phyloP scores from a whole-genome alignment of 495 filamentous ascomycete genomes.

The Lichenothelia convexa region DNA sequence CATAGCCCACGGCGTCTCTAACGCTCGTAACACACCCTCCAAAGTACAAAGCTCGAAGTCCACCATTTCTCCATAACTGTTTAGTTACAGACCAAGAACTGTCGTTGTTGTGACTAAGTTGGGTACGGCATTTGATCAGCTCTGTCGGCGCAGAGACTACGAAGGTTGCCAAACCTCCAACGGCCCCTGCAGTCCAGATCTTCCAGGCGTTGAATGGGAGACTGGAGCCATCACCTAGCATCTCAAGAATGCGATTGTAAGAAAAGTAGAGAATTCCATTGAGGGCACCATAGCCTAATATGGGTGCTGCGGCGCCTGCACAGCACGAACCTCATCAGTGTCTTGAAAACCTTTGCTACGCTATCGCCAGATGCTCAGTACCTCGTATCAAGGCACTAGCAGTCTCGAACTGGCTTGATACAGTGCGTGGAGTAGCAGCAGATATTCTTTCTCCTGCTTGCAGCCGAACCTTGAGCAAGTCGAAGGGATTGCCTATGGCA shows the following conservation, averaged over 20 bases:
- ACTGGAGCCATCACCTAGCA: constrained; percentile 29
- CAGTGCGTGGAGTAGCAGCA: constrained; percentile 5
- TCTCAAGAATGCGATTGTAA: constrained; percentile 57
- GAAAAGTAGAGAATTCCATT: constrained; percentile 74
- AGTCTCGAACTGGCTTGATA: constrained; percentile 24
- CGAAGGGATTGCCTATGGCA: constrained; percentile 72
- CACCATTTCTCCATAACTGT: constrained; percentile 39
- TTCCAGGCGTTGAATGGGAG: constrained; percentile 19
- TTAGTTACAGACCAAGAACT: constrained; percentile 43
- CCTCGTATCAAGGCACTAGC: constrained; percentile 31
- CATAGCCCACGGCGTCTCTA: constrained; percentile 72
- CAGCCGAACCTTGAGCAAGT: constrained; percentile 65
- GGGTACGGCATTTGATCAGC: constrained; percentile 69
- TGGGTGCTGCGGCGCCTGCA: constrained; percentile 55
- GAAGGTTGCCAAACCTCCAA: constrained; percentile 66
- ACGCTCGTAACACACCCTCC: constrained; percentile 64
- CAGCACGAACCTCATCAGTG: background rate
- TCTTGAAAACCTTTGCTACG: constrained; percentile 4
- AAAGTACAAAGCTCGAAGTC: constrained; percentile 52
- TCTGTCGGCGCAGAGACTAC: constrained; percentile 69
- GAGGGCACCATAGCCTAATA: constrained; percentile 72
- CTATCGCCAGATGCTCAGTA: constrained; percentile 4
- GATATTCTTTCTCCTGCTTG: constrained; percentile 35
- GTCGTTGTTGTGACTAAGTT: constrained; percentile 29
- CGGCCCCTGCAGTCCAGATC: constrained; percentile 57